phyloP scores from a whole-genome alignment of 768 basidiomycete genomes.

The Hygrocybe punicea region DNA sequence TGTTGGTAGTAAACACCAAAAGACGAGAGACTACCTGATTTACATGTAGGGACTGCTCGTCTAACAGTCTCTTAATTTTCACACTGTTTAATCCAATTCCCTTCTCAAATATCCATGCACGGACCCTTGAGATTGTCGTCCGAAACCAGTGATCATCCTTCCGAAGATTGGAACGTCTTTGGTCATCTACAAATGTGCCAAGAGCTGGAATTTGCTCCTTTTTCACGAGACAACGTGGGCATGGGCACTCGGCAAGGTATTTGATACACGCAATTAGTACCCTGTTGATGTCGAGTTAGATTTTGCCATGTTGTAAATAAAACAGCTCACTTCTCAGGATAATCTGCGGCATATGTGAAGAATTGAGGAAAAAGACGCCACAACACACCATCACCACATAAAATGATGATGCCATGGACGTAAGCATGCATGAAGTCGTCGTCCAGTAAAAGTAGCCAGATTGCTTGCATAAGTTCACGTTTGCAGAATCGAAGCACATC shows the following conservation, averaged over 20 bases:
- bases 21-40: slow-evolving; percentile 3
- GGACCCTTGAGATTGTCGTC: not conserved
- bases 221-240: slow-evolving; percentile 16
- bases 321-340: slow-evolving; percentile 28
- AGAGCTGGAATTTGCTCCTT: slow-evolving; percentile 5
- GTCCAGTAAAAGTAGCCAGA: slow-evolving; percentile 25
- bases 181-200: not conserved
- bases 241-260: slow-evolving; percentile 21
- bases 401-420: slow-evolving; percentile 20
- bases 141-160: not conserved
- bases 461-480: slow-evolving; percentile 26
- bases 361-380: slow-evolving; percentile 25
- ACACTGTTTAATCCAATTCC: slow-evolving; percentile 1
- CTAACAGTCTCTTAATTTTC: slow-evolving; percentile 1
- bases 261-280: slow-evolving; percentile 20
- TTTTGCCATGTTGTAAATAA: not conserved
- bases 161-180: not conserved
- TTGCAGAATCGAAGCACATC: slow-evolving; percentile 17
- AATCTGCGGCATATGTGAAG: slow-evolving; percentile 31
- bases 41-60: slow-evolving; percentile 4
- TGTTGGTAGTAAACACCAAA: not conserved
- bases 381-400: slow-evolving; percentile 19
- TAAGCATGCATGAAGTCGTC: slow-evolving; percentile 26
- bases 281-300: slow-evolving; percentile 7
- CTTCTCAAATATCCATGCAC: slow-evolving; percentile 3